Conservation (phyloP, 1,284 basidiomycete genomes). For the Rhodotorula sp. region DNA sequence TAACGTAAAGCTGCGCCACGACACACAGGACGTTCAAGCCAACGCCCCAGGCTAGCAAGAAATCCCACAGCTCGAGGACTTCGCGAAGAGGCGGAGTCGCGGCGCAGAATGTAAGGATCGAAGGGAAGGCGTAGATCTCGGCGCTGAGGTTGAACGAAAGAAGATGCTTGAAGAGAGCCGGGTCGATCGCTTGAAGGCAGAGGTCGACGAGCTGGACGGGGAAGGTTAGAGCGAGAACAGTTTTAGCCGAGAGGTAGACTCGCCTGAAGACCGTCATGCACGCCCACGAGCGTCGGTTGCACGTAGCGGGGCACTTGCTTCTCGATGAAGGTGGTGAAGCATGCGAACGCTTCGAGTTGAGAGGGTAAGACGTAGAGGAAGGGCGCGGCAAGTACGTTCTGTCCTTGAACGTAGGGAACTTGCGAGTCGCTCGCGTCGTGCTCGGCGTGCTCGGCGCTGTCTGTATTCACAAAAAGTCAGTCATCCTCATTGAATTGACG, state of each 20-base stretch:
- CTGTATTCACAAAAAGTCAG: background rate
- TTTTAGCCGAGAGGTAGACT: constrained; percentile 34
- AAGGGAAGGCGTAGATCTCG: constrained; percentile 95
- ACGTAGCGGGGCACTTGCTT: constrained; percentile 90
- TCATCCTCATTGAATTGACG: background rate
- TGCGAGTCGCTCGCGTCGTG: constrained; percentile 1
- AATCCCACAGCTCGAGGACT: constrained; percentile 94
- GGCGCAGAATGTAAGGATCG: constrained; percentile 89
- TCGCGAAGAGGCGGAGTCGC: constrained; percentile 94
- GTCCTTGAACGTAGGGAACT: constrained; percentile 33
- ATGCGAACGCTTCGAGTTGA: constrained; percentile 93
- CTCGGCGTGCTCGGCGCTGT: background rate
- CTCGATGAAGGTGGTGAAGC: constrained; percentile 92
- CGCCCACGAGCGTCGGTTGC: constrained; percentile 89
- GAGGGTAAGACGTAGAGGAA: constrained; percentile 95
- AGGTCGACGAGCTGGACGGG: constrained; percentile 73
- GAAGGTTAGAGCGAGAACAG: background rate
- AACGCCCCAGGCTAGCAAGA: constrained; percentile 90
- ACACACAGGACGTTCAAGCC: constrained; percentile 95
- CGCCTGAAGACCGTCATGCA: constrained; percentile 88
- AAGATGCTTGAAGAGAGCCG: constrained; percentile 75
- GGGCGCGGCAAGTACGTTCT: constrained; percentile 94
- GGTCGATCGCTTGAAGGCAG: constrained; percentile 86
- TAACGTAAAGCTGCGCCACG: constrained; percentile 86
- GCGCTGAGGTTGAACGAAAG: constrained; percentile 92